A percentile compares a stretch with the other conserved stretches of the same genome.
These are phyloP conservation scores for Aureobasidium pullulans DNA, from an alignment of 2,329 filamentous ascomycete genomes.

Conservation along the genomic window DNA sequence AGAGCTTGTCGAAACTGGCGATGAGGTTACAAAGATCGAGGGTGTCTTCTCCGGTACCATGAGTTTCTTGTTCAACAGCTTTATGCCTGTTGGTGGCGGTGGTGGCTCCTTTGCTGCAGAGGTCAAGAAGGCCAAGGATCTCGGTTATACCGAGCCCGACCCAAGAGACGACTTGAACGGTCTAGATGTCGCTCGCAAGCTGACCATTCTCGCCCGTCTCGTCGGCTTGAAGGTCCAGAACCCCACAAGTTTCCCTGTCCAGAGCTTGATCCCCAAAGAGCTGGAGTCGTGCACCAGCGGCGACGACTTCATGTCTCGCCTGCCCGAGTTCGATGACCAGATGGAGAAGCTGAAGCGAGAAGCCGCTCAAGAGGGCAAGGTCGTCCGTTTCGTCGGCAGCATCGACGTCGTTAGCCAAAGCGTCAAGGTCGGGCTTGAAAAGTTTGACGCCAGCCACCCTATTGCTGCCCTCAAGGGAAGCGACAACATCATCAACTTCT, in stretches of 20 bases:
- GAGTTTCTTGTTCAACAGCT: constrained; percentile 97
- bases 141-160: constrained; percentile 88
- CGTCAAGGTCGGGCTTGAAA: constrained; percentile 88
- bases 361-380: constrained; percentile 83
- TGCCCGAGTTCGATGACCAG: constrained; percentile 75
- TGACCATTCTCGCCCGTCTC: constrained; percentile 87
- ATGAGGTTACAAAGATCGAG: constrained; percentile 85
- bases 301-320: constrained; percentile 74
- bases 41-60: constrained; percentile 97
- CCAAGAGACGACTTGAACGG: constrained; percentile 82
- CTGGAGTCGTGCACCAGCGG: constrained; percentile 69
- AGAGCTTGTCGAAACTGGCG: constrained; percentile 89
- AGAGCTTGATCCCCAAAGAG: constrained; percentile 84
- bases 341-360: constrained; percentile 84
- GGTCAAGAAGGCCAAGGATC: constrained; percentile 82
- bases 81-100: constrained; percentile 69
- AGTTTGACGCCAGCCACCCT: constrained; percentile 72
- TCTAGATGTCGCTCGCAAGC: constrained; percentile 85
- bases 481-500: constrained; percentile 98
- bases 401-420: constrained; percentile 74
- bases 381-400: constrained; percentile 88
- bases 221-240: constrained; percentile 74
- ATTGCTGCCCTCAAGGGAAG: constrained; percentile 94
- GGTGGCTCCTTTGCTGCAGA: constrained; percentile 85
- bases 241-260: constrained; percentile 83